Percentiles rank a stretch among this genome's conserved stretches.
Conservation (phyloP, 768 basidiomycete species). For the Dictyophora rubrovolvata region DNA sequence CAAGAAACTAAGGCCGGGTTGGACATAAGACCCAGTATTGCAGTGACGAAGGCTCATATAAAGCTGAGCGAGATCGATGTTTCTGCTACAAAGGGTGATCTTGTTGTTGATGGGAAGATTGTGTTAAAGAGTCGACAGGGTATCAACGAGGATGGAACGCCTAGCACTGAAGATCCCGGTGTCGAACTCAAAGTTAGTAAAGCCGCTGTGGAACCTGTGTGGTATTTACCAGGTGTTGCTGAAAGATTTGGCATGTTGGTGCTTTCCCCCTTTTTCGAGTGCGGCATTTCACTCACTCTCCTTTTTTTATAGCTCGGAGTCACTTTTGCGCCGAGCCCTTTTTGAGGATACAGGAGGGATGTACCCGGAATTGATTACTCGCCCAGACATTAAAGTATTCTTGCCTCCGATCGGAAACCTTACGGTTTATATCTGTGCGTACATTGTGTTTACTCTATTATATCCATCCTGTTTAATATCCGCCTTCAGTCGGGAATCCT, state of each 20-base stretch:
- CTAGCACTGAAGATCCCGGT: conserved; percentile 52
- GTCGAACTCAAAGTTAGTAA: conserved; percentile 86
- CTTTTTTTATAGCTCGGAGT: conserved; percentile 52
- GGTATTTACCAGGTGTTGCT: conserved; percentile 90
- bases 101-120: conserved; percentile 73
- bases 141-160: conserved; percentile 51
- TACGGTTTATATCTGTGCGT: conserved; percentile 84
- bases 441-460: neutral
- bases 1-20: conserved; percentile 57
- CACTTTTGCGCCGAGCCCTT: conserved; percentile 73
- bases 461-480: neutral
- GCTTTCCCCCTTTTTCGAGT: neutral
- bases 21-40: conserved; percentile 87
- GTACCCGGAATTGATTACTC: conserved; percentile 92
- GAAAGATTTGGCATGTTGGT: conserved; percentile 87
- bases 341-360: conserved; percentile 96
- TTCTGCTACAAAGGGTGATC: conserved; percentile 55
- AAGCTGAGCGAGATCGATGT: conserved; percentile 93
- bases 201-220: conserved; percentile 93
- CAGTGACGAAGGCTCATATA: conserved; percentile 86
- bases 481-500: conserved; percentile 63
- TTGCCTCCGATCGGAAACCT: conserved; percentile 87
- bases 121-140: conserved; percentile 60
- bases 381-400: conserved; percentile 92
- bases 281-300: neutral